Evolutionary conservation across 2,329 filamentous ascomycete species (phyloP).

Genomic region (Zopfia rhizophila): DNA sequence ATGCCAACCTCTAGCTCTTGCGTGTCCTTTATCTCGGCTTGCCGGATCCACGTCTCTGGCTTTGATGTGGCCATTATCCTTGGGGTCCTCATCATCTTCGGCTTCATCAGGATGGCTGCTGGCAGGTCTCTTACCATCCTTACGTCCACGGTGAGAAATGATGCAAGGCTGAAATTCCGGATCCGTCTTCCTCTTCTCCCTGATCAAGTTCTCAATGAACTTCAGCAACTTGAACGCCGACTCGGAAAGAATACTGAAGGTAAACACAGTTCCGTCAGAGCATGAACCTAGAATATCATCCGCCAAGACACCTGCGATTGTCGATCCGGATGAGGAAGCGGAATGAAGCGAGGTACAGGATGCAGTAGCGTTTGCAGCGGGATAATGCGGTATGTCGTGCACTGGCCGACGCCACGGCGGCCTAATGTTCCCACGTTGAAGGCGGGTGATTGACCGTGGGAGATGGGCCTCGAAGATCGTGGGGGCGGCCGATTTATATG

Average conservation of each 20-base stretch:
- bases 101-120: slow-evolving; percentile 36
- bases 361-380: background rate
- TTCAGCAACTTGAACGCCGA: slow-evolving; percentile 74
- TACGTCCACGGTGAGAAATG: slow-evolving; percentile 4
- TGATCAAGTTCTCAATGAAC: slow-evolving; percentile 74
- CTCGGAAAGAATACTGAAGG: slow-evolving; percentile 71
- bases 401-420: slow-evolving; percentile 46
- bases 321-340: slow-evolving; percentile 22
- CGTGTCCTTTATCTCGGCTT: slow-evolving; percentile 23
- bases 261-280: slow-evolving; percentile 63
- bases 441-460: slow-evolving; percentile 53
- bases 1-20: slow-evolving; percentile 41
- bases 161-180: slow-evolving; percentile 23
- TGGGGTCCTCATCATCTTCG: slow-evolving; percentile 28
- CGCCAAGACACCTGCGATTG: slow-evolving; percentile 53
- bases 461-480: slow-evolving; percentile 56
- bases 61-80: too few relatives aligned
- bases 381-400: background rate
- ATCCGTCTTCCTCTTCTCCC: slow-evolving; percentile 29
- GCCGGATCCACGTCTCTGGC: slow-evolving; percentile 41
- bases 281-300: slow-evolving; percentile 62
- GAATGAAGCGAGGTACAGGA: slow-evolving; percentile 24
- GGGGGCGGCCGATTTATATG: slow-evolving; percentile 35
- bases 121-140: slow-evolving; percentile 22
- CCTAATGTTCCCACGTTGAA: slow-evolving; percentile 62